A percentile compares a stretch with the other conserved stretches of the same genome.
Conservation (phyloP, 1,284 basidiomycete species). For the Marasmius tenuissimus region DNA sequence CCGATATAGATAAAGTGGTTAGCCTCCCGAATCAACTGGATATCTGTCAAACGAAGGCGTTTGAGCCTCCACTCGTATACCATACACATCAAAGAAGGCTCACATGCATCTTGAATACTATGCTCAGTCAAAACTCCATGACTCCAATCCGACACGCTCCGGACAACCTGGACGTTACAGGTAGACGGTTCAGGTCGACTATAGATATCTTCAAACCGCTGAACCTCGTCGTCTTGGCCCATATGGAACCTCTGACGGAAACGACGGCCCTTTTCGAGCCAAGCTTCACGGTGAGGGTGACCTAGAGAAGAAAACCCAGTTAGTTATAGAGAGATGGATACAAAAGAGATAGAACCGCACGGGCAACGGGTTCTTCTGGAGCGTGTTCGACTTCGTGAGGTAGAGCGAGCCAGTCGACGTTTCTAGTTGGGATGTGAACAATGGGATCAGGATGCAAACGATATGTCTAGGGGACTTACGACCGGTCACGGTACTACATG, state of each 20-base stretch:
- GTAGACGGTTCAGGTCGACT: conserved; percentile 42
- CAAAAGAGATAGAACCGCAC: too few relatives aligned
- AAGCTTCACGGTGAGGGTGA: conserved; percentile 70
- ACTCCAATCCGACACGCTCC: conserved; percentile 89
- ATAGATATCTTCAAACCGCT: conserved; percentile 27
- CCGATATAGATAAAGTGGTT: conserved; percentile 90
- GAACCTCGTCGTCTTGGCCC: conserved; percentile 26
- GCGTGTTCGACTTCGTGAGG: conserved; percentile 67
- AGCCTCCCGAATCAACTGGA: conserved; percentile 80
- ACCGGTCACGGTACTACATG: conserved; percentile 47
- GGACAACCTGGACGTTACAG: conserved; percentile 74
- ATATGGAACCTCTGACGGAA: conserved; percentile 53
- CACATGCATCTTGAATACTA: conserved; percentile 86
- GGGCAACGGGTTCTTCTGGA: conserved; percentile 64
- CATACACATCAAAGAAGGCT: conserved; percentile 35
- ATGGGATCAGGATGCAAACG: conserved; percentile 8
- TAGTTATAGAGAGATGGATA: too few relatives aligned
- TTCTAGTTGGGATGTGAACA: conserved; percentile 17
- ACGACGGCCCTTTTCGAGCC: conserved; percentile 54
- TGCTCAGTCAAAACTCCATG: conserved; percentile 85
- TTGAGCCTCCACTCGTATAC: conserved; percentile 1
- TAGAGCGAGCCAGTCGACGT: conserved; percentile 75
- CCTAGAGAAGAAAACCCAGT: conserved; percentile 38
- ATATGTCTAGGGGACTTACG: conserved; percentile 35
- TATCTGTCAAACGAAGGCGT: conserved; percentile 47